phyloP scores from a whole-genome alignment of 2,329 filamentous ascomycete genomes.

The Zopfia rhizophila region DNA sequence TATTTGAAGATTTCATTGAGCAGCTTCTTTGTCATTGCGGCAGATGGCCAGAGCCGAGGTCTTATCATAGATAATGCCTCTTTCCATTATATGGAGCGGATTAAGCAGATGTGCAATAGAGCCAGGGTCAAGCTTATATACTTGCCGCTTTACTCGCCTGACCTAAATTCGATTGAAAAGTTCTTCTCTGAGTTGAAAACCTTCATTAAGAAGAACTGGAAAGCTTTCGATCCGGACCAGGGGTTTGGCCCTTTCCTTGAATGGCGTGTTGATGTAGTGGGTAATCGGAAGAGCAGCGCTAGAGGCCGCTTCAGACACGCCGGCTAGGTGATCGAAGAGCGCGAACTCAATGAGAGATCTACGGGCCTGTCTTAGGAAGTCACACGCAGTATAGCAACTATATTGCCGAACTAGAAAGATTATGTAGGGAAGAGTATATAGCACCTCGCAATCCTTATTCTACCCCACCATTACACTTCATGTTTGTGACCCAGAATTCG shows the following conservation, averaged over 20 bases:
- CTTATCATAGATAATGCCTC: too few species aligned
- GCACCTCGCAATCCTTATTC: constrained; percentile 2
- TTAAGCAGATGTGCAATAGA: too few species aligned
- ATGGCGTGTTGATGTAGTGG: constrained; percentile 38
- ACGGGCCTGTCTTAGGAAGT: too few species aligned
- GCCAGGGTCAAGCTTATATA: too few species aligned
- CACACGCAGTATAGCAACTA: too few species aligned
- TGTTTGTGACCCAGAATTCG: constrained; percentile 15
- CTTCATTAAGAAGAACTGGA: constrained; percentile 41
- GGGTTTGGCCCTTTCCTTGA: constrained; percentile 38
- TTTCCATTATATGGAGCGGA: too few species aligned
- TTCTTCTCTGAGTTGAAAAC: constrained; percentile 51
- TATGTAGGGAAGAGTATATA: constrained; percentile 1
- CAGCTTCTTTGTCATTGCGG: too few species aligned
- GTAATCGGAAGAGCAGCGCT: constrained; percentile 30
- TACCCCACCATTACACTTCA: constrained; percentile 1
- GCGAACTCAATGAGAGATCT: too few species aligned
- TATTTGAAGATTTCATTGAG: too few species aligned
- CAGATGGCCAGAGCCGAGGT: too few species aligned
- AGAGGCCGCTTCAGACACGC: constrained; percentile 40
- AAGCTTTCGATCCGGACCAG: constrained; percentile 26
- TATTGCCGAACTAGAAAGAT: too few species aligned
- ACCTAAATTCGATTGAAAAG: constrained; percentile 50
- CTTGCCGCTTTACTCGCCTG: too few species aligned
- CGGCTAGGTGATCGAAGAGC: constrained; percentile 21